Conservation (phyloP, 495 filamentous ascomycete genomes). For the Podospora pseudopauciseta region DNA sequence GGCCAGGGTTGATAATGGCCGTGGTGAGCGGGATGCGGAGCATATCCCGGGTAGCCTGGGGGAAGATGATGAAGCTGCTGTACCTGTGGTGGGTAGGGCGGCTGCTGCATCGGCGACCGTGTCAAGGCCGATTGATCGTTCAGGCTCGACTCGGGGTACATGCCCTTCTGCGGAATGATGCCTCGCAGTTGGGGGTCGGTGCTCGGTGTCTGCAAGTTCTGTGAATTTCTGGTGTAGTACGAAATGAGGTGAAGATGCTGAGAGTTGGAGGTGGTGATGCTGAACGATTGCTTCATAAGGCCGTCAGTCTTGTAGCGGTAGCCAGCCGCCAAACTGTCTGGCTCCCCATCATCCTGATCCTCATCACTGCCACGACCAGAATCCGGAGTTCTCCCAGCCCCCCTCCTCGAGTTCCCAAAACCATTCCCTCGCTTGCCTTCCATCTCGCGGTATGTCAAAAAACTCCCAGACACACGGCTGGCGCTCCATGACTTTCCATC, state of each 20-base stretch:
- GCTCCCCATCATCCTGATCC: constrained; percentile 76
- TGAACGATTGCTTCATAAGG: constrained; percentile 99
- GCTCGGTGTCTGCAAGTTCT: constrained; percentile 70
- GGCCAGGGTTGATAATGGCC: constrained; percentile 19
- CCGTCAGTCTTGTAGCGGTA: constrained; percentile 97
- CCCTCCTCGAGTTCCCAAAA: constrained; percentile 54
- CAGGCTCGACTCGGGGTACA: constrained; percentile 97
- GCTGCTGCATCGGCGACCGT: constrained; percentile 46
- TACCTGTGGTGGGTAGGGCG: constrained; percentile 33
- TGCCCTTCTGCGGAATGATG: constrained; percentile 80
- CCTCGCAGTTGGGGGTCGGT: constrained; percentile 76
- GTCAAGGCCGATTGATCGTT: constrained; percentile 64
- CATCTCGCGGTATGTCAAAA: constrained; percentile 97
- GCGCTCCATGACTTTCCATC: constrained; percentile 99
- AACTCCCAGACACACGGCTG: constrained; percentile 94
- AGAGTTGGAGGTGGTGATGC: constrained; percentile 85
- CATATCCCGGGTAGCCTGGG: constrained; percentile 42
- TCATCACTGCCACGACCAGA: constrained; percentile 76
- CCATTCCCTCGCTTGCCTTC: constrained; percentile 76
- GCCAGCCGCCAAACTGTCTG: constrained; percentile 57
- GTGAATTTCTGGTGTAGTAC: constrained; percentile 80
- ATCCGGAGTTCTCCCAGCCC: constrained; percentile 74
- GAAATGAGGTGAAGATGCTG: constrained; percentile 96
- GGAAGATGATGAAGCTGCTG: constrained; percentile 46
- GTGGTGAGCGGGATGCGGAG: constrained; percentile 8